Conservation (phyloP, 2,329 filamentous ascomycete genomes). For the Sclerotinia sclerotiorum region DNA sequence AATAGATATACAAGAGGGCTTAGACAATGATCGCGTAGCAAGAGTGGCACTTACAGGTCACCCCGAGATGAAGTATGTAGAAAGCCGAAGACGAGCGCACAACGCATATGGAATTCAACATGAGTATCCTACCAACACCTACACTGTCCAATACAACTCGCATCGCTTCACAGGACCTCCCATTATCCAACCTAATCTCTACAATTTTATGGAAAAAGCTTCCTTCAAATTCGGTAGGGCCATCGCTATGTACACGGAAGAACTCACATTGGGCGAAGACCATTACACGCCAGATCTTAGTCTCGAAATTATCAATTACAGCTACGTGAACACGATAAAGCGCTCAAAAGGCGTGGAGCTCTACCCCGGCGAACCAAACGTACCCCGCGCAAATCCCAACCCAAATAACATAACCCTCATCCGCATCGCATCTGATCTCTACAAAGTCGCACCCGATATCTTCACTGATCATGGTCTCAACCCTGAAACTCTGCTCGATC, state of each 20-base stretch:
- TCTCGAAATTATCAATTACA: neutral
- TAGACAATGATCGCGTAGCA: conserved; percentile 21
- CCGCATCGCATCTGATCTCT: conserved; percentile 30
- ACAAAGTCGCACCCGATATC: conserved; percentile 31
- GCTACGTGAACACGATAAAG: conserved; percentile 1
- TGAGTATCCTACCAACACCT: neutral
- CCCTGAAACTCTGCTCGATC: conserved; percentile 4
- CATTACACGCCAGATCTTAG: conserved; percentile 1
- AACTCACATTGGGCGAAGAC: neutral
- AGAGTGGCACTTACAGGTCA: conserved; percentile 34
- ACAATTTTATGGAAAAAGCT: conserved; percentile 27
- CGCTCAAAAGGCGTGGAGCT: conserved; percentile 11
- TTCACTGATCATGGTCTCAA: conserved; percentile 22
- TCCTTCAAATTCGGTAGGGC: conserved; percentile 34
- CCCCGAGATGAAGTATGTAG: conserved; percentile 36
- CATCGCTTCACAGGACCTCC: conserved; percentile 27
- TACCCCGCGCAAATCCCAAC: neutral
- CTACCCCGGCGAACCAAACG: conserved; percentile 1
- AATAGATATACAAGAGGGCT: neutral
- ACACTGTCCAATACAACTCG: conserved; percentile 30
- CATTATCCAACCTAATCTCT: conserved; percentile 36
- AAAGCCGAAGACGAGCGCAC: neutral
- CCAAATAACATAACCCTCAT: conserved; percentile 23
- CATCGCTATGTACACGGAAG: conserved; percentile 19
- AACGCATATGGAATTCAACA: neutral